phyloP scores from a whole-genome alignment of 208 protist species.

The Leishmania braziliensis region DNA sequence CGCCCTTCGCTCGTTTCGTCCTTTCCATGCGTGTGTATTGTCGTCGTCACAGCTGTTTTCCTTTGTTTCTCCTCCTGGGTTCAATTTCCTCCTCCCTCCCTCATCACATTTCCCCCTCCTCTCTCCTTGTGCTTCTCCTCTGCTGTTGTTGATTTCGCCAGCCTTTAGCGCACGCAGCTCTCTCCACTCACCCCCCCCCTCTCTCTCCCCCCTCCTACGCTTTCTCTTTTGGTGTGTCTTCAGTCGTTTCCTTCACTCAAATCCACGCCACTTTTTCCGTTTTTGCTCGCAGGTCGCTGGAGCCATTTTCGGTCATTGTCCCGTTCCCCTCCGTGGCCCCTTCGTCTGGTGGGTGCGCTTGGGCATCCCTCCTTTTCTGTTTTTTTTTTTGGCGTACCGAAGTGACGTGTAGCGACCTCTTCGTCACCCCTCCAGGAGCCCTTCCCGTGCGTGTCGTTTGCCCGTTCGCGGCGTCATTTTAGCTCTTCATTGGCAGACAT shows the following conservation, averaged over 20 bases:
- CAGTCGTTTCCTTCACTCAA: neutral
- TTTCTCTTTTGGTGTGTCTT: neutral
- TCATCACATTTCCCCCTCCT: neutral
- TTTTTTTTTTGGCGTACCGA: neutral
- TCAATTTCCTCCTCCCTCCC: neutral
- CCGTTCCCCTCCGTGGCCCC: neutral
- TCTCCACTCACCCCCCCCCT: neutral
- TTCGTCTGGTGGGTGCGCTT: neutral
- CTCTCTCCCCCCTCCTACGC: neutral
- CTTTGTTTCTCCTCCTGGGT: conserved; percentile 2
- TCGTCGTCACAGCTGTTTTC: neutral
- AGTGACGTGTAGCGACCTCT: neutral
- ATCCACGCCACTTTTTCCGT: neutral
- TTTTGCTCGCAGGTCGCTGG: neutral
- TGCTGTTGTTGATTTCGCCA: neutral
- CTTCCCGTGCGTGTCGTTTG: neutral
- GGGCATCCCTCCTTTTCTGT: neutral
- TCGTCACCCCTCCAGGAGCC: neutral
- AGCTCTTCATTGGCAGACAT: neutral
- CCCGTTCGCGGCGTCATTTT: neutral
- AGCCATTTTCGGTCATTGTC: neutral
- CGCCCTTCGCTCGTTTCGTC: neutral
- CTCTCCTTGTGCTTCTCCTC: neutral
- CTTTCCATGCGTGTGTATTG: neutral
- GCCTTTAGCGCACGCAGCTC: neutral